These are phyloP conservation scores for Oryza rufipogon DNA, from an alignment of 176 grass and related monocot genomes.

Conservation along the genomic window DNA sequence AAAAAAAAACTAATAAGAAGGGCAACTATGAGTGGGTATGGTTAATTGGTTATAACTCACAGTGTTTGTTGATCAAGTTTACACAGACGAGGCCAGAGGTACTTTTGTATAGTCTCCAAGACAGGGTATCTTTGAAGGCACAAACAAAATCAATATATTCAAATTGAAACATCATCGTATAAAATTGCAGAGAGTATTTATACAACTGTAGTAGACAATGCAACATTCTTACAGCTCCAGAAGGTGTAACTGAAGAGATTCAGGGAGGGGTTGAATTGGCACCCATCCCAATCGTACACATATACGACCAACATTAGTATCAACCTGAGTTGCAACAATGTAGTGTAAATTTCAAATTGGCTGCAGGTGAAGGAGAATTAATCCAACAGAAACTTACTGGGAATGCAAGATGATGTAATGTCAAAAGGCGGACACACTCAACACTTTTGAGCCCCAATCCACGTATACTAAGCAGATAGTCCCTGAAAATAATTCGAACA, in stretches of 20 bases:
- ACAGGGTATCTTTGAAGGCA: conserved; percentile 80
- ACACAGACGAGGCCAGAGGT: conserved; percentile 96
- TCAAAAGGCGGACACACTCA: conserved; percentile 92
- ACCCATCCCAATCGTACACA: conserved; percentile 97
- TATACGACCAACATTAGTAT: conserved; percentile 98
- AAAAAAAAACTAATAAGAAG: background rate
- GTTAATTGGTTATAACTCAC: conserved; percentile 52
- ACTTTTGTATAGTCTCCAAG: conserved; percentile 86
- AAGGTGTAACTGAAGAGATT: conserved; percentile 91
- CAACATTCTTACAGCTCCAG: conserved; percentile 78
- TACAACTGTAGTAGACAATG: conserved; percentile 15
- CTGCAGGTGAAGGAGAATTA: conserved; percentile 29
- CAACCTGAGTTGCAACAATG: conserved; percentile 64
- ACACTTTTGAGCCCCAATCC: conserved; percentile 99
- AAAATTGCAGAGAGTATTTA: conserved; percentile 29
- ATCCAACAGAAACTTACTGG: conserved; percentile 66
- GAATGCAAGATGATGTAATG: conserved; percentile 91
- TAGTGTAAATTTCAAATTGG: conserved; percentile 46
- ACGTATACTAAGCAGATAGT: conserved; percentile 89
- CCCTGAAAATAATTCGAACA: conserved; percentile 63
- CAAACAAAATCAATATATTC: conserved; percentile 30
- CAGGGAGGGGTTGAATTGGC: conserved; percentile 91
- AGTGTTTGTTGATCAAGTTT: conserved; percentile 93
- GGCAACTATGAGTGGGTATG: background rate
- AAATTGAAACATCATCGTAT: conserved; percentile 2